These are phyloP conservation scores for Entomortierella beljakovae DNA, from an alignment of 192 early-diverging fungal species.

Conservation along the genomic window DNA sequence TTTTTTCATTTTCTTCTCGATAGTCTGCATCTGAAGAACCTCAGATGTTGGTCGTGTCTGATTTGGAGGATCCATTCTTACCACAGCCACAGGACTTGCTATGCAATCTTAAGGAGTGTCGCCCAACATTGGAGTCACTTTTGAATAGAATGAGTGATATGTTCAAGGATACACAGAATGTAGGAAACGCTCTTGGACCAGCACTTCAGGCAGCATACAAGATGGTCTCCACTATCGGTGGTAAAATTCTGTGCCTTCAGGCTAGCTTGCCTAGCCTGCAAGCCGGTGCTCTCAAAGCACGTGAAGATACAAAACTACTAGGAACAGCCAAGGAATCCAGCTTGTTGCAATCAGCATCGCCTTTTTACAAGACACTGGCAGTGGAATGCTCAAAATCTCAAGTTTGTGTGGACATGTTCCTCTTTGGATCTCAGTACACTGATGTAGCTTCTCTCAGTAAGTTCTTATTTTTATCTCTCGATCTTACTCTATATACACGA, in stretches of 20 bases:
- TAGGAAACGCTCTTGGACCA: slow-evolving; percentile 83
- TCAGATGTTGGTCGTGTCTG: slow-evolving; percentile 95
- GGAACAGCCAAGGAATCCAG: slow-evolving; percentile 91
- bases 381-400: slow-evolving; percentile 92
- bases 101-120: slow-evolving; percentile 89
- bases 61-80: slow-evolving; percentile 93
- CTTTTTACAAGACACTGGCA: slow-evolving; percentile 93
- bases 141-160: slow-evolving; percentile 81
- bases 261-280: slow-evolving; percentile 83
- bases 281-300: slow-evolving; percentile 81
- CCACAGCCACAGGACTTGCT: slow-evolving; percentile 91
- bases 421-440: slow-evolving; percentile 86
- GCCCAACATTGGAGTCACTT: slow-evolving; percentile 76
- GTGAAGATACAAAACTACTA: slow-evolving; percentile 86
- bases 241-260: slow-evolving; percentile 90
- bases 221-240: slow-evolving; percentile 84
- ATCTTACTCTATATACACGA: no score
- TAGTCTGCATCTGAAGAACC: slow-evolving; percentile 76
- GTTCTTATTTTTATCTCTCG: slow-evolving; percentile 2
- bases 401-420: slow-evolving; percentile 90
- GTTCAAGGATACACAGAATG: slow-evolving; percentile 84
- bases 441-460: slow-evolving; percentile 91
- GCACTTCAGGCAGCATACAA: slow-evolving; percentile 88
- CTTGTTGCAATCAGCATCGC: slow-evolving; percentile 81
- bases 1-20: background rate